Evolutionary conservation across 1,284 basidiomycete species (phyloP).

Genomic region (Laetiporus sulphureus): DNA sequence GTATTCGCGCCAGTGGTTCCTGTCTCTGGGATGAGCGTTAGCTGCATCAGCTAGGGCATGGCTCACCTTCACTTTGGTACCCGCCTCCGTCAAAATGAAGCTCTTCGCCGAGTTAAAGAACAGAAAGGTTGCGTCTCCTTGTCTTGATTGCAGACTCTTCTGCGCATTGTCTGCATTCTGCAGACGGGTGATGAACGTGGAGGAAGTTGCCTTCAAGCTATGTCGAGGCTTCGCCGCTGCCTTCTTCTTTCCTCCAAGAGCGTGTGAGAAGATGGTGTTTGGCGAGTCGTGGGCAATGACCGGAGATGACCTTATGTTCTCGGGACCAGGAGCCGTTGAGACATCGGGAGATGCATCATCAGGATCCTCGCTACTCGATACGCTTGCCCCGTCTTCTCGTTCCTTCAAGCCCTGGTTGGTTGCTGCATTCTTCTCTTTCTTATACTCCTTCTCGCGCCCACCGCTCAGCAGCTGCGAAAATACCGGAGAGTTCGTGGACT

Average conservation of each 20-base stretch:
- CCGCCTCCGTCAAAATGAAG: slow-evolving; percentile 79
- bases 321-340: slow-evolving; percentile 29
- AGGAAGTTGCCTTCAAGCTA: slow-evolving; percentile 82
- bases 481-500: slow-evolving; percentile 46
- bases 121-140: slow-evolving; percentile 76
- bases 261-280: slow-evolving; percentile 39
- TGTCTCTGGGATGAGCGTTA: slow-evolving; percentile 23
- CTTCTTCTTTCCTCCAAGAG: slow-evolving; percentile 53
- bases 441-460: slow-evolving; percentile 50
- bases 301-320: slow-evolving; percentile 28
- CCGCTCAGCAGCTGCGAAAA: slow-evolving; percentile 60
- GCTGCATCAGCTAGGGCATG: neutral
- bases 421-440: slow-evolving; percentile 35
- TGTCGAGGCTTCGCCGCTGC: slow-evolving; percentile 70
- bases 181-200: slow-evolving; percentile 83
- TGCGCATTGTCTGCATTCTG: slow-evolving; percentile 75
- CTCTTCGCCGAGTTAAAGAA: slow-evolving; percentile 82
- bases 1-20: slow-evolving; percentile 84
- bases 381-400: slow-evolving; percentile 57
- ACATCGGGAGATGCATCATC: slow-evolving; percentile 47
- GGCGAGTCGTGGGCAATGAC: slow-evolving; percentile 28
- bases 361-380: slow-evolving; percentile 71
- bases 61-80: slow-evolving; percentile 70
- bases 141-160: slow-evolving; percentile 68
- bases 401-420: slow-evolving; percentile 23